A percentile compares a stretch with the other conserved stretches of the same genome.
These are phyloP conservation scores for Fusarium sp. DNA, from an alignment of 2,329 filamentous ascomycete species.

Conservation along the genomic window DNA sequence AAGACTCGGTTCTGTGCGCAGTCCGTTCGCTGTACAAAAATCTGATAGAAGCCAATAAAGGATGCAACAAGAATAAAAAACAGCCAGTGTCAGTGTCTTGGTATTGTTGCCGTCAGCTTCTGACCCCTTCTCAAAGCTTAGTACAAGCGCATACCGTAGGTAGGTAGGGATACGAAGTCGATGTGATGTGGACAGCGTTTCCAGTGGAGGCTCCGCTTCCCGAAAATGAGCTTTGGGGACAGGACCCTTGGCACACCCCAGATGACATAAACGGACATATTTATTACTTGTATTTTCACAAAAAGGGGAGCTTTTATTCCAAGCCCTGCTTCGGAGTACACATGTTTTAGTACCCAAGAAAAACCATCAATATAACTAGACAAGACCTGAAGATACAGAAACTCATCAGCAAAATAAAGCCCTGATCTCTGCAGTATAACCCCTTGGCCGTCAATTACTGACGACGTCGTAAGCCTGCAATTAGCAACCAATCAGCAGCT, in stretches of 20 bases:
- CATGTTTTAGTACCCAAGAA: too few species aligned
- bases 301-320: neutral
- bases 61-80: constrained; percentile 6
- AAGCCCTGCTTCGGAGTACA: neutral
- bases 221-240: constrained; percentile 33
- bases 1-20: constrained; percentile 5
- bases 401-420: too few species aligned
- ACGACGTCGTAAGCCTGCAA: constrained; percentile 15
- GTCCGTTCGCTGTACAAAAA: neutral
- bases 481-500: constrained; percentile 12
- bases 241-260: constrained; percentile 16
- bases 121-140: constrained; percentile 21
- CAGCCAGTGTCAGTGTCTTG: constrained; percentile 15
- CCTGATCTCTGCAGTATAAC: neutral
- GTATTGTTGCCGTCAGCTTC: constrained; percentile 27
- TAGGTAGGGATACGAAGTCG: constrained; percentile 24
- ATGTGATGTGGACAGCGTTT: constrained; percentile 44
- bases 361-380: too few species aligned
- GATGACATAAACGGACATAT: neutral
- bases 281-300: too few species aligned
- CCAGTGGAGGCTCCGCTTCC: constrained; percentile 33
- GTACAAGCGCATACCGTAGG: constrained; percentile 2
- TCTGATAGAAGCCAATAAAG: constrained; percentile 1
- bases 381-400: too few species aligned
- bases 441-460: neutral